A percentile compares a stretch with the other conserved stretches of the same genome.
Conservation (phyloP, 2,329 filamentous ascomycete species). For the Xylaria sp. region DNA sequence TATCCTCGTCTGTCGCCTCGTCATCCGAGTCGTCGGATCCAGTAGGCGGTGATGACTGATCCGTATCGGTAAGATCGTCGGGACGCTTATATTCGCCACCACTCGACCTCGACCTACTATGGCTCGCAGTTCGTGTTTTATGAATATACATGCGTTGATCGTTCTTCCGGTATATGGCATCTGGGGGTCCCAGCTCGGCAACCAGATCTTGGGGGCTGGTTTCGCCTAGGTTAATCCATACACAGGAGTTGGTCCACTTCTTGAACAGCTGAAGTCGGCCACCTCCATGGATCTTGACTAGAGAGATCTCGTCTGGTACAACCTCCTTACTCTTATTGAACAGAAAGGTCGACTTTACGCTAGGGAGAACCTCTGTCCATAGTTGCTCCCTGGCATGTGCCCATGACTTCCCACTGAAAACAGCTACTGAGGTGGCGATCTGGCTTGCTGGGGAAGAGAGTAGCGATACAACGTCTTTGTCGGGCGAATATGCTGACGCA, state of each 20-base stretch:
- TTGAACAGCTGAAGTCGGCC: conserved; percentile 74
- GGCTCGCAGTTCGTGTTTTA: conserved; percentile 52
- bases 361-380: conserved; percentile 69
- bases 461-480: conserved; percentile 77
- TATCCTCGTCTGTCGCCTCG: conserved; percentile 53
- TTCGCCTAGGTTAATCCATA: conserved; percentile 72
- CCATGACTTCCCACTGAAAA: conserved; percentile 91
- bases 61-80: conserved; percentile 63
- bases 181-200: conserved; percentile 84
- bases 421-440: conserved; percentile 77
- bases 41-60: conserved; percentile 68
- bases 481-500: conserved; percentile 65
- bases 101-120: conserved; percentile 44
- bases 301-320: conserved; percentile 82
- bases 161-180: conserved; percentile 88
- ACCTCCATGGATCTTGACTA: conserved; percentile 70
- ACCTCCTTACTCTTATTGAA: conserved; percentile 68
- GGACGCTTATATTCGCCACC: conserved; percentile 40
- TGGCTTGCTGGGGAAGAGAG: conserved; percentile 73
- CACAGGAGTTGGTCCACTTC: conserved; percentile 59
- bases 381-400: conserved; percentile 70
- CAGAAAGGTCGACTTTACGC: conserved; percentile 66
- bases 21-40: conserved; percentile 65
- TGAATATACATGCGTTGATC: conserved; percentile 87
- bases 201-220: conserved; percentile 90